phyloP scores from a whole-genome alignment of 257 asterid genomes.

The Gardenia jasminoides region DNA sequence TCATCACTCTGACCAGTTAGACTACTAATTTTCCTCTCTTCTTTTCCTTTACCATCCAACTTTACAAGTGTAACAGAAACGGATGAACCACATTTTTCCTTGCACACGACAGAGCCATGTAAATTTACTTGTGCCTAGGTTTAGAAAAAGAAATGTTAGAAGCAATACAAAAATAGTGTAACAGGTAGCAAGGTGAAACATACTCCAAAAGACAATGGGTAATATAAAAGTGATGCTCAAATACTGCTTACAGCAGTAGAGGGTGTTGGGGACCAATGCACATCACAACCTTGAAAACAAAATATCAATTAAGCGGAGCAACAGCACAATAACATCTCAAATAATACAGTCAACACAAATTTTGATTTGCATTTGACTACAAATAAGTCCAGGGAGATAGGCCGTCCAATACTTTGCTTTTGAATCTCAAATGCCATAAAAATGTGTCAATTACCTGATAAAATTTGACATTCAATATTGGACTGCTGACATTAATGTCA shows the following conservation, averaged over 20 bases:
- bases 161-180: constrained; percentile 6
- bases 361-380: background rate
- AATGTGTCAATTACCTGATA: constrained; percentile 57
- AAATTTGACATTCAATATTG: constrained; percentile 58
- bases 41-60: constrained; percentile 55
- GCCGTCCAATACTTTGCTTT: background rate
- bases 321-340: background rate
- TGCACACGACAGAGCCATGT: constrained; percentile 80
- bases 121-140: constrained; percentile 83
- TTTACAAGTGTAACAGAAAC: constrained; percentile 63
- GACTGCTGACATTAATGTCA: constrained; percentile 65
- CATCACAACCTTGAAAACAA: background rate
- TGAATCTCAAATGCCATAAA: background rate
- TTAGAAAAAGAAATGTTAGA: constrained; percentile 24
- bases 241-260: background rate
- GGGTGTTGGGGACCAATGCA: background rate
- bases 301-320: background rate
- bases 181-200: background rate
- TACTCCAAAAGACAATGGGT: background rate
- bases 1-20: constrained; percentile 63
- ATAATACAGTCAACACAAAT: background rate
- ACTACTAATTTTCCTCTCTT: constrained; percentile 42
- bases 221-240: background rate
- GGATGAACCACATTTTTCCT: constrained; percentile 76
- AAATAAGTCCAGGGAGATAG: background rate